A percentile compares a stretch with the other conserved stretches of the same genome.
Evolutionary conservation across 1,284 basidiomycete species (phyloP).

Genomic region (Rhodotorula sp.): DNA sequence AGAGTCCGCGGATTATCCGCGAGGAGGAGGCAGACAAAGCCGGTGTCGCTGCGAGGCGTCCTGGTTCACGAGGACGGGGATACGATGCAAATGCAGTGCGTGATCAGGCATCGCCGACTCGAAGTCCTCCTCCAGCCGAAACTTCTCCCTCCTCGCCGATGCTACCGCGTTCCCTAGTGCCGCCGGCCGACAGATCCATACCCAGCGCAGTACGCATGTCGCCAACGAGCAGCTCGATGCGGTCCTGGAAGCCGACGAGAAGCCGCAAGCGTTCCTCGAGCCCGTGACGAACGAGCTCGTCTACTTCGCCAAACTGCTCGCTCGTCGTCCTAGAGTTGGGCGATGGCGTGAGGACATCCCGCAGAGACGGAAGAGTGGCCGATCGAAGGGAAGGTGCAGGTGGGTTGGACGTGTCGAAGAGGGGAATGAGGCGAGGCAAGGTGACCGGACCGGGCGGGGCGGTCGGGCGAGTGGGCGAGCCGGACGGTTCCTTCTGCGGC

Average conservation of each 20-base stretch:
- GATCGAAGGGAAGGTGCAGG: not conserved
- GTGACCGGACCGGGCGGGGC: not conserved
- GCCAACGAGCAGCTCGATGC: conserved; percentile 22
- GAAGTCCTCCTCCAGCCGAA: too few relatives aligned
- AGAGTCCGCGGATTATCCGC: too few relatives aligned
- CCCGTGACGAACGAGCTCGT: conserved; percentile 2
- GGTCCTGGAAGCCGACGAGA: conserved; percentile 26
- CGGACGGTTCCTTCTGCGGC: not conserved
- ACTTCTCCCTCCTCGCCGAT: too few relatives aligned
- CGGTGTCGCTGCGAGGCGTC: too few relatives aligned
- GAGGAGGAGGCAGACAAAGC: too few relatives aligned
- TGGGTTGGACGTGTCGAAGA: conserved; percentile 29
- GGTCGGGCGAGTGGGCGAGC: not conserved
- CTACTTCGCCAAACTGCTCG: conserved; percentile 9
- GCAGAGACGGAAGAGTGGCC: not conserved
- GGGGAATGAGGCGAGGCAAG: conserved; percentile 29
- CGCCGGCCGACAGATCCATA: too few relatives aligned
- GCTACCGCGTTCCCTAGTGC: too few relatives aligned
- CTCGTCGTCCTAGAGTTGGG: not conserved
- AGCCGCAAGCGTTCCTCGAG: conserved; percentile 26
- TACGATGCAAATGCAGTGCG: too few relatives aligned
- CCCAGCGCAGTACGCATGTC: conserved; percentile 25
- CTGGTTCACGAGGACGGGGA: too few relatives aligned
- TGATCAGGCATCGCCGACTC: too few relatives aligned
- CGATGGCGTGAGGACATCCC: not conserved